Evolutionary conservation across 1,284 basidiomycete genomes (phyloP), one percentile per base, ranked within the genome.

Genomic region (Trichosporon inkin): DNA sequence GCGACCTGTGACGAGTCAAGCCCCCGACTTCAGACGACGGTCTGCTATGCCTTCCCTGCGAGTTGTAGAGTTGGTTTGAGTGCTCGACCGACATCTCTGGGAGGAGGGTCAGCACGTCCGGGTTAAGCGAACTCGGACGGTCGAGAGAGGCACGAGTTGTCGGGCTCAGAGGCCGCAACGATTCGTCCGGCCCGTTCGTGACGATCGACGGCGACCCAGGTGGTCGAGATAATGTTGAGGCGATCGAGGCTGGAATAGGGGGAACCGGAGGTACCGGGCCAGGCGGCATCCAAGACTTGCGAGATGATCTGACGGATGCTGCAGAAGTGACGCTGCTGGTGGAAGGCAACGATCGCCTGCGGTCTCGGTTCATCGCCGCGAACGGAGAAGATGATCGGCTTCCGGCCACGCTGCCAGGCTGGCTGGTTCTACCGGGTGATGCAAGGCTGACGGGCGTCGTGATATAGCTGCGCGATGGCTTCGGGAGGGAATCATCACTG

Each of bases 61-160:
- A 16, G 44, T 19, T 40, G 55, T 65, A 65, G 8, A 65, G 57
- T 19, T 38, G 13, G 36, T 65, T 55, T 16, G 73, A 71, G 38
- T 75, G 72, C 38, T 71, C 66, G 5, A 61, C 61, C 0, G 68
- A 62, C 73, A 79, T 75, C 32, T 74, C 73, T 0, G 77, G 77
- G 34, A 79, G 63, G 17, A 79, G 53, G 3, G 77, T 79, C 14
- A 79, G 59, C 0, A 70, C 62, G 47, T 74, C 72, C 2, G 77
- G 72, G 66, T 75, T 68, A 40, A 76, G 65, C 59, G 74, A 63
- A 17, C 68, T 66, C n/a, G 77, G 70, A 32, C 72, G 65, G 55
- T 74, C 60, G 62, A 77, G 69, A 7, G 44, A 49, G 8, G 44
- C 44, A 10, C 44, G 44, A 16, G 44, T n/a, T 22, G 28, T 49